Evolutionary conservation across 768 basidiomycete genomes (phyloP).

Genomic region (Rhodotorula kratochvilovae): DNA sequence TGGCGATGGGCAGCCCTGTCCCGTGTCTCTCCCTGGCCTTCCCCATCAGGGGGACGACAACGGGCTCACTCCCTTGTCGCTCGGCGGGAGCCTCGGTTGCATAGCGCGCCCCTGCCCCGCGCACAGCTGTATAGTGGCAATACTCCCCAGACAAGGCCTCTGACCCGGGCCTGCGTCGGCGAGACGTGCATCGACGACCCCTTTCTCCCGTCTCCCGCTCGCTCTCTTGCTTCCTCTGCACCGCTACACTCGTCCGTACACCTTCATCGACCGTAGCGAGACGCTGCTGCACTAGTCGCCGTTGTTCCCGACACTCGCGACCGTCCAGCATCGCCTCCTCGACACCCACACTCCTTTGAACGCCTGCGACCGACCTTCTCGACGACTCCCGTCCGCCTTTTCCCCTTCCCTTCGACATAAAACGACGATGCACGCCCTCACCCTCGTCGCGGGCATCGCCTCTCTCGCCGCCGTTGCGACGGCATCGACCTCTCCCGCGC

Average conservation of each 20-base stretch:
- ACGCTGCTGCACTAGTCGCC: too few species aligned
- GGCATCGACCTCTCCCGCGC: slow-evolving; percentile 2
- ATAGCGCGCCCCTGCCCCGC: neutral
- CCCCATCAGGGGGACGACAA: neutral
- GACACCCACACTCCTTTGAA: slow-evolving; percentile 19
- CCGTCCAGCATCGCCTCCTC: neutral
- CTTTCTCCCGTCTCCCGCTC: neutral
- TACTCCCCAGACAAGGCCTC: too few species aligned
- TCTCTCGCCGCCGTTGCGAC: neutral
- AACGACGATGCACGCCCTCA: neutral
- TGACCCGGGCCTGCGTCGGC: too few species aligned
- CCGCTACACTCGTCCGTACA: neutral
- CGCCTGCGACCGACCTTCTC: neutral
- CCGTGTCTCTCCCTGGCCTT: neutral
- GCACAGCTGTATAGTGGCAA: neutral
- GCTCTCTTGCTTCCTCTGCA: neutral
- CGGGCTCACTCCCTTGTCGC: neutral
- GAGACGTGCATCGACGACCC: too few species aligned
- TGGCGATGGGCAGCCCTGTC: neutral
- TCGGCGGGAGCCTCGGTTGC: too few species aligned
- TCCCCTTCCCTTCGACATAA: neutral
- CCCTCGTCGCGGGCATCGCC: slow-evolving; percentile 4
- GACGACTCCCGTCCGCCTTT: slow-evolving; percentile 1
- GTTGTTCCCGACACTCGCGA: neutral
- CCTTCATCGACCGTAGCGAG: neutral